Evolutionary conservation across 345 rosid genomes (phyloP).

Genomic region (Excoecaria cochinchinensis): DNA sequence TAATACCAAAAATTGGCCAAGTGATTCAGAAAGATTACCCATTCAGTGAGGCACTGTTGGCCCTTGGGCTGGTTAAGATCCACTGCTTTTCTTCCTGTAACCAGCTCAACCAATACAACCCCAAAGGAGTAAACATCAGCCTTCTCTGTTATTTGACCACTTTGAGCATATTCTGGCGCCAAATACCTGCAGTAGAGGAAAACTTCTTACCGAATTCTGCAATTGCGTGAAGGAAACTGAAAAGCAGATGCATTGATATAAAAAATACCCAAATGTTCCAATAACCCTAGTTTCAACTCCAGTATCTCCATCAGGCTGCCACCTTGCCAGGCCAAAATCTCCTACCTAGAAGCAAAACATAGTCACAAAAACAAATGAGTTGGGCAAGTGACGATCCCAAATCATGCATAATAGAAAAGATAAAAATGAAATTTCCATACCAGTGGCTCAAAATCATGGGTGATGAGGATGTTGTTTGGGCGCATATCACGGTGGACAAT

Average conservation of each 20-base stretch:
- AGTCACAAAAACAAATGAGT: neutral
- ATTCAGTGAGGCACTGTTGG: conserved; percentile 95
- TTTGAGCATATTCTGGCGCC: conserved; percentile 98
- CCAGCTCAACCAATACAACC: conserved; percentile 92
- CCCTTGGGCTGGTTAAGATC: conserved; percentile 91
- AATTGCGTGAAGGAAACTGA: conserved; percentile 1
- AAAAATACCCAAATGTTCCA: conserved; percentile 92
- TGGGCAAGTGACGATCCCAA: neutral
- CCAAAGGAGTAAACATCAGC: conserved; percentile 99
- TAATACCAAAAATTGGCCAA: neutral
- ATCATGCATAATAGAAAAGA: neutral
- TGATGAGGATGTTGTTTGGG: conserved; percentile 95
- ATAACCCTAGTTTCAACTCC: conserved; percentile 97
- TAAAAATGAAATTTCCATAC: conserved; percentile 33
- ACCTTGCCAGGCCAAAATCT: conserved; percentile 98
- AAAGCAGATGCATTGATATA: conserved; percentile 14
- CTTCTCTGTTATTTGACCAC: conserved; percentile 96
- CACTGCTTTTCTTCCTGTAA: conserved; percentile 93
- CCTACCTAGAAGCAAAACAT: conserved; percentile 63
- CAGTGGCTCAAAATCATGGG: conserved; percentile 98
- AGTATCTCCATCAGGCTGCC: conserved; percentile 99
- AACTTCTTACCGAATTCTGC: neutral
- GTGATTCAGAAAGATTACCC: conserved; percentile 51
- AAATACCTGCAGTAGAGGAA: conserved; percentile 63
- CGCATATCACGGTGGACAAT: conserved; percentile 99